Evolutionary conservation across 1,139 yeast genomes (phyloP).

Genomic region (Spathaspora sp.): DNA sequence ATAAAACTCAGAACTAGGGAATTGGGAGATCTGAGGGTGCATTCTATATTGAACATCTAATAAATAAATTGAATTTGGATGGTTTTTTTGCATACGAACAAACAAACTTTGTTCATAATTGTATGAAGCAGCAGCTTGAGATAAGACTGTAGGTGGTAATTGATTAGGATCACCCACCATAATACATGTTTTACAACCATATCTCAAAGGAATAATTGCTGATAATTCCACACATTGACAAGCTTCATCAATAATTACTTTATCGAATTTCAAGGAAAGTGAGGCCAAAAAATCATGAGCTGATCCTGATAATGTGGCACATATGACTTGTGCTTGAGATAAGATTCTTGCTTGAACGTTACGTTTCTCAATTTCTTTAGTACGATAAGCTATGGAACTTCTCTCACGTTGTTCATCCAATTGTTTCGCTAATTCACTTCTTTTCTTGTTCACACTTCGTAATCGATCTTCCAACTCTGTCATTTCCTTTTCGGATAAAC

Average conservation of each 20-base stretch:
- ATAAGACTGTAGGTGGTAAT: conserved; percentile 96
- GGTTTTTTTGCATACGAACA: conserved; percentile 82
- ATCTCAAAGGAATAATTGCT: conserved; percentile 87
- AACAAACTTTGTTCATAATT: conserved; percentile 90
- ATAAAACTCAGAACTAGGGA: conserved; percentile 87
- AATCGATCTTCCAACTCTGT: conserved; percentile 46
- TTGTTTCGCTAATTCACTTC: conserved; percentile 69
- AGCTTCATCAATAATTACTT: conserved; percentile 97
- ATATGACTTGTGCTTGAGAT: conserved; percentile 80
- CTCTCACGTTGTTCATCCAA: conserved; percentile 80
- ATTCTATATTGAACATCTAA: conserved; percentile 96
- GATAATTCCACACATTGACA: conserved; percentile 96
- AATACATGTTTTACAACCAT: conserved; percentile 87
- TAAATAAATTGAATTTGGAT: conserved; percentile 63
- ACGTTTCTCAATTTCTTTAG: conserved; percentile 75
- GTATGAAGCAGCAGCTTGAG: conserved; percentile 78
- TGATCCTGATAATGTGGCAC: conserved; percentile 91
- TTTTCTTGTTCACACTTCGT: conserved; percentile 54
- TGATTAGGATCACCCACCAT: conserved; percentile 99
- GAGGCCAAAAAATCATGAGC: conserved; percentile 85
- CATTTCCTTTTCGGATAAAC: conserved; percentile 38
- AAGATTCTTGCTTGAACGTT: conserved; percentile 72
- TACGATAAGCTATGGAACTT: conserved; percentile 65
- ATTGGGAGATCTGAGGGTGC: conserved; percentile 88
- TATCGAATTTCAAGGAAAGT: conserved; percentile 76